phyloP scores from a whole-genome alignment of 1,284 basidiomycete genomes.

The Ustilago trichophora region DNA sequence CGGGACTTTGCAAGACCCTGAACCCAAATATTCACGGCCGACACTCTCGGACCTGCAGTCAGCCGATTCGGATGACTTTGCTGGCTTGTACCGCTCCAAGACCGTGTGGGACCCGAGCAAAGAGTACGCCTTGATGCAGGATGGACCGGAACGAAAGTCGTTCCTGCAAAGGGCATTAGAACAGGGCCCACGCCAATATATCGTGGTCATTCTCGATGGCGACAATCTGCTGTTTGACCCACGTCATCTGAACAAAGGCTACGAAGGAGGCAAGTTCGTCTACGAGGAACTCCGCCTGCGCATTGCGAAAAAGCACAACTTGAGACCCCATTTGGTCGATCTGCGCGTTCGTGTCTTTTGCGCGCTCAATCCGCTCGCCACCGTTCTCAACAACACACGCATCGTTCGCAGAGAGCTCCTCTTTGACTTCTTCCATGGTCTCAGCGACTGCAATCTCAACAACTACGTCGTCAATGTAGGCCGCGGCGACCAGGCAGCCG shows the following conservation, averaged over 20 bases:
- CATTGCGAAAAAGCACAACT: slow-evolving; percentile 29
- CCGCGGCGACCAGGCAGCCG: slow-evolving; percentile 31
- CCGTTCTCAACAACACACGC: not conserved
- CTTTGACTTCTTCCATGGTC: slow-evolving; percentile 26
- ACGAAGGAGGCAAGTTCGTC: slow-evolving; percentile 28
- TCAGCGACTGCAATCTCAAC: slow-evolving; percentile 18
- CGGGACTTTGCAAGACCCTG: slow-evolving; percentile 6
- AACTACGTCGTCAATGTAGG: slow-evolving; percentile 41
- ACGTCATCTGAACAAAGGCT: slow-evolving; percentile 18
- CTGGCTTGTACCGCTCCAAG: slow-evolving; percentile 17
- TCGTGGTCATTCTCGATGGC: slow-evolving; percentile 31
- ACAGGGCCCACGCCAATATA: slow-evolving; percentile 7
- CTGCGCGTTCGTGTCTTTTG: slow-evolving; percentile 29
- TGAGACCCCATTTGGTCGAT: slow-evolving; percentile 17
- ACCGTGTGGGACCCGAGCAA: slow-evolving; percentile 32
- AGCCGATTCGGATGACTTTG: slow-evolving; percentile 8
- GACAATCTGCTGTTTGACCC: slow-evolving; percentile 40
- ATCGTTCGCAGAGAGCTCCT: slow-evolving; percentile 3
- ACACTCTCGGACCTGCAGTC: slow-evolving; percentile 19
- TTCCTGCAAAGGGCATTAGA: not conserved
- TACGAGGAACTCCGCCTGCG: slow-evolving; percentile 19
- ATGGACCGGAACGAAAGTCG: slow-evolving; percentile 13
- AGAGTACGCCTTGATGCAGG: slow-evolving; percentile 26
- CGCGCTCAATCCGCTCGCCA: slow-evolving; percentile 2
- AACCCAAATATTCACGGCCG: slow-evolving; percentile 7